A percentile compares a stretch with the other conserved stretches of the same genome.
phyloP scores from a whole-genome alignment of 1,139 yeast genomes.

The Debaryomyces subglobosus region DNA sequence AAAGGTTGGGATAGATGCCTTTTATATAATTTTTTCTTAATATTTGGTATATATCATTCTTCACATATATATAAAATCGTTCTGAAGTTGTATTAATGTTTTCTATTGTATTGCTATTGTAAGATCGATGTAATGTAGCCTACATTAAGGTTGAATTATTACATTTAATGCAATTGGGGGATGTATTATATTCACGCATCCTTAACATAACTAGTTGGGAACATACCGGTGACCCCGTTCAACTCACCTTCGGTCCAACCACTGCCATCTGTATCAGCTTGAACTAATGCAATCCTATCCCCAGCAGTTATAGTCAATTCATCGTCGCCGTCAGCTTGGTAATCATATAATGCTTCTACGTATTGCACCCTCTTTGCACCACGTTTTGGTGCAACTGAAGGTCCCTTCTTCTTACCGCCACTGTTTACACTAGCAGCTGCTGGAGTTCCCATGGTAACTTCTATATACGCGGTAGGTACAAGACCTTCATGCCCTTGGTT shows the following conservation, averaged over 20 bases:
- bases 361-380: slow-evolving; percentile 69
- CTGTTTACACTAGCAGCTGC: slow-evolving; percentile 14
- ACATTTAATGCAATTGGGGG: not conserved
- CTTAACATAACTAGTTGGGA: slow-evolving; percentile 78
- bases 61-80: slow-evolving; percentile 13
- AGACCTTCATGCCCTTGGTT: slow-evolving; percentile 61
- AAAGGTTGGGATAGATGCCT: slow-evolving; percentile 10
- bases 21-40: slow-evolving; percentile 13
- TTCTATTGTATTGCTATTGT: not conserved
- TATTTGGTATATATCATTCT: slow-evolving; percentile 14
- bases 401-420: slow-evolving; percentile 58
- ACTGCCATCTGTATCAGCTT: slow-evolving; percentile 77
- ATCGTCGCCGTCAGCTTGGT: slow-evolving; percentile 79
- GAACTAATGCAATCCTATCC: slow-evolving; percentile 66
- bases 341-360: slow-evolving; percentile 78
- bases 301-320: slow-evolving; percentile 77
- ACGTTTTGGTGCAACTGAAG: slow-evolving; percentile 81
- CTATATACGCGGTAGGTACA: slow-evolving; percentile 87
- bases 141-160: not conserved
- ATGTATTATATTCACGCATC: slow-evolving; percentile 24
- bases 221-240: slow-evolving; percentile 71
- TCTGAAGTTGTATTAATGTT: slow-evolving; percentile 11
- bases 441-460: slow-evolving; percentile 30
- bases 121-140: not conserved
- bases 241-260: slow-evolving; percentile 98